Evolutionary conservation across 78 protist species (phyloP).

Genomic region (Cavenderia fasciculata): DNA sequence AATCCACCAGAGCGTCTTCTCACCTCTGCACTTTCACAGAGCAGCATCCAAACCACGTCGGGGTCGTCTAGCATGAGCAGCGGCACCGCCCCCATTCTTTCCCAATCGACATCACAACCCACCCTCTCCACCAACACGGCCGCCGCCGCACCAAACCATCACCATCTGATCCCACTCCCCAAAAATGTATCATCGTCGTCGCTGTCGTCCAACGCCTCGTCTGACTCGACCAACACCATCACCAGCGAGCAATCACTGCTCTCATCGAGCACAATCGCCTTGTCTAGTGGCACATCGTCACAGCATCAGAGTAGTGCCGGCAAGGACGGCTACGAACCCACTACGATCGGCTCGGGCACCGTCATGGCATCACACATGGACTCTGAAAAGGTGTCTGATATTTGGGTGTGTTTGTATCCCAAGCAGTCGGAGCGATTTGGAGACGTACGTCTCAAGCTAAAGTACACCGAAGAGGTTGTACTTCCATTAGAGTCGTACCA

Average conservation of each 20-base stretch:
- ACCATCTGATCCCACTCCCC: neutral
- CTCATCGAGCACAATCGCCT: neutral
- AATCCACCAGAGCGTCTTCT: neutral
- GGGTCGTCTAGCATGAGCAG: too few relatives aligned
- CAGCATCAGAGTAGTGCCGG: too few relatives aligned
- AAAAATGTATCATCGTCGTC: neutral
- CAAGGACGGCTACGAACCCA: slow-evolving; percentile 33
- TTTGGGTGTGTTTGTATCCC: slow-evolving; percentile 63
- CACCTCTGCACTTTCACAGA: neutral
- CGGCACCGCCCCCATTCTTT: too few relatives aligned
- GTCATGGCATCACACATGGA: slow-evolving; percentile 47
- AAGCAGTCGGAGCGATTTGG: slow-evolving; percentile 38
- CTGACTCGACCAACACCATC: neutral
- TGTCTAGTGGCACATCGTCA: neutral
- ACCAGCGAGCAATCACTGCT: neutral
- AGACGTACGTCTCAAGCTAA: slow-evolving; percentile 64
- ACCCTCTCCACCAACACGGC: neutral
- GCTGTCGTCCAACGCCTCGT: neutral
- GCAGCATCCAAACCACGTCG: too few relatives aligned
- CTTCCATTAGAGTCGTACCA: slow-evolving; percentile 41
- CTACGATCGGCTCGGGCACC: slow-evolving; percentile 29
- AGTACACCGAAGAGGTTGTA: slow-evolving; percentile 70
- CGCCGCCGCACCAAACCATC: neutral
- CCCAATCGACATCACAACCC: too few relatives aligned
- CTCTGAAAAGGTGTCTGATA: slow-evolving; percentile 32